A percentile compares a stretch with the other conserved stretches of the same genome.
phyloP scores from a whole-genome alignment of 768 basidiomycete genomes.

The Ephemerocybe angulata region DNA sequence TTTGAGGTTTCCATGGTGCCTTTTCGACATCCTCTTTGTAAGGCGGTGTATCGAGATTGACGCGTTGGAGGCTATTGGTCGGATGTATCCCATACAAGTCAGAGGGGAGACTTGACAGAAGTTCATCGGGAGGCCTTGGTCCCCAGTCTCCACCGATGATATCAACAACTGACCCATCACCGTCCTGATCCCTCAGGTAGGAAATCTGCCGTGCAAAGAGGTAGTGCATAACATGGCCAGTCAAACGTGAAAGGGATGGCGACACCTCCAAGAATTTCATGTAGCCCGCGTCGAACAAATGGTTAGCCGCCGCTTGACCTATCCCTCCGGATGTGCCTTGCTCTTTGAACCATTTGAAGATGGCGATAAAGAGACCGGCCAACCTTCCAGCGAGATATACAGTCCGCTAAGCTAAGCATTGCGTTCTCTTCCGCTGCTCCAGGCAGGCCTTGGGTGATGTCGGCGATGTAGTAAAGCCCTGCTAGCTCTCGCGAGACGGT shows the following conservation, averaged over 20 bases:
- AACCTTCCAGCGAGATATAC: background rate
- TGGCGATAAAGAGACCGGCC: background rate
- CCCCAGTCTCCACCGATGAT: background rate
- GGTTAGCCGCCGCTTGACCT: background rate
- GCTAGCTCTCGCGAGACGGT: no score
- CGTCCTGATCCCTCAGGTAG: background rate
- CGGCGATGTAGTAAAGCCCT: no score
- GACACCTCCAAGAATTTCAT: background rate
- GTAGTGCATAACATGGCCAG: background rate
- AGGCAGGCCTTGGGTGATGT: no score
- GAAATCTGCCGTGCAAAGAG: background rate
- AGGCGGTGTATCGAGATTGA: no score
- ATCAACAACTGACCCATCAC: background rate
- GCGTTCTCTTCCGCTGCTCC: background rate
- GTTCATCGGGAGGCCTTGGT: background rate
- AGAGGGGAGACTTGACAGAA: background rate
- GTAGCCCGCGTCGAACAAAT: background rate
- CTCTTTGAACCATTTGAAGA: background rate
- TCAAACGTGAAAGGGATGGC: background rate
- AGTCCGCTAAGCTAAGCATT: background rate
- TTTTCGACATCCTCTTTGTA: no score
- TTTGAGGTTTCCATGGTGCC: background rate
- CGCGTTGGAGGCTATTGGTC: no score
- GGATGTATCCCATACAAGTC: background rate
- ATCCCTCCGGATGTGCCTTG: background rate